Base-by-base conservation (phyloP, 208 protist species). In the Trypanosoma caninum region DNA sequence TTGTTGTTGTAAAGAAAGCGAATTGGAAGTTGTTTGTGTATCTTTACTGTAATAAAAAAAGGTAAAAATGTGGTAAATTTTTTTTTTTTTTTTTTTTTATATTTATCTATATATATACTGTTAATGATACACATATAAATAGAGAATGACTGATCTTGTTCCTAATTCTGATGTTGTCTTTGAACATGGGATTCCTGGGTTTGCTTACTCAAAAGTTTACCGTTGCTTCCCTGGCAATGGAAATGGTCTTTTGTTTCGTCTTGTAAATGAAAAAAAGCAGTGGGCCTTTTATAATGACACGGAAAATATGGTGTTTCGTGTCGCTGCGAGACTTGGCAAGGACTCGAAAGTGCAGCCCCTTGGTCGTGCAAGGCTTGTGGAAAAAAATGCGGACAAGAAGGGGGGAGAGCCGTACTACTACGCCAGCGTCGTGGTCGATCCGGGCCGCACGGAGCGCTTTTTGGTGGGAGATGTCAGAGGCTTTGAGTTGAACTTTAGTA, bases 241-340 rank as follows among this genome's bases (percentile, higher is more conserved):
- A 48, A 90, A 90, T 69, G 87, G 83, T 3, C 78, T 93, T 22
- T 68, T 93, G 51, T 93, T 90, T 62, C 87, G 87, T 65, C 76
- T 93, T 10, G 82, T 90, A n/a, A 80, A 90, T 33, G 64, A 58
- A 22, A 65, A 66, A 16, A 68, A 71, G 30, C 75, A 64, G 50
- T 93, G 87, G 87, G 75, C 73, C 54, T 93, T 89, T 72, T 85
- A 93, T 73, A 93, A 93, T 68, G 83, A 93, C 67, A 89, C 87
- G 1, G 52, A 61, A 25, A 70, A 86, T 6, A 72, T 70, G 41
- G 27, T 69, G 23, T 76, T 82, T 51, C 68, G 66, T 37, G 71
- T 82, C 14, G 45, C 27, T 37, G 67, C 71, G 9, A 41, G 44
- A 30, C 59, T 82, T 54, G 51, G 57, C 33, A 35, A 61, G 7